Evolutionary conservation across 345 rosid species (phyloP).

Genomic region (Toxicodendron radicans): DNA sequence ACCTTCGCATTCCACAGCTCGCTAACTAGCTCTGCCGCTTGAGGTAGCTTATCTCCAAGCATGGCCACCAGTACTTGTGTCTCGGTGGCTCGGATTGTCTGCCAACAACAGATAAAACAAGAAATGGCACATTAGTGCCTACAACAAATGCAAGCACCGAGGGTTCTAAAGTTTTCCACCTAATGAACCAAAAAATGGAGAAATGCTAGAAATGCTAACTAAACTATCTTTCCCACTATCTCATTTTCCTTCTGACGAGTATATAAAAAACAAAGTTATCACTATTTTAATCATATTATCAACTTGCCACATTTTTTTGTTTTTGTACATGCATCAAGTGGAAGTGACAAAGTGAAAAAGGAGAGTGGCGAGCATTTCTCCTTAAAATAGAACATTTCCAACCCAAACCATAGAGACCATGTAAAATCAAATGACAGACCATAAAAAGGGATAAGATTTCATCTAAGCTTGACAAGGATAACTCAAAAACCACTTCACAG

Average conservation of each 20-base stretch:
- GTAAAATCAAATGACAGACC: neutral
- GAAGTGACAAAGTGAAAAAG: too few species aligned
- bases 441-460: too few species aligned
- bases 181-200: neutral
- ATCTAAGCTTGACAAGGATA: neutral
- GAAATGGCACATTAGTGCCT: neutral
- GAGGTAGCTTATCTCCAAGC: constrained; percentile 49
- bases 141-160: neutral
- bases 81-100: constrained; percentile 65
- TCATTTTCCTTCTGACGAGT: too few species aligned
- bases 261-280: too few species aligned
- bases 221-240: too few species aligned
- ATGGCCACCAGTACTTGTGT: constrained; percentile 72
- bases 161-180: neutral
- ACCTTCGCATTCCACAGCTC: constrained; percentile 62
- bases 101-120: constrained; percentile 19
- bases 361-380: too few species aligned
- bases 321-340: too few species aligned
- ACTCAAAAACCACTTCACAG: neutral
- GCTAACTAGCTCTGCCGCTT: constrained; percentile 64
- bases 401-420: neutral
- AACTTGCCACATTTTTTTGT: too few species aligned
- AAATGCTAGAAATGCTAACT: neutral
- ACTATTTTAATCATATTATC: too few species aligned
- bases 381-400: neutral